Evolutionary conservation across 148 eudicot genomes (phyloP).

Genomic region (Persicaria tinctoria): DNA sequence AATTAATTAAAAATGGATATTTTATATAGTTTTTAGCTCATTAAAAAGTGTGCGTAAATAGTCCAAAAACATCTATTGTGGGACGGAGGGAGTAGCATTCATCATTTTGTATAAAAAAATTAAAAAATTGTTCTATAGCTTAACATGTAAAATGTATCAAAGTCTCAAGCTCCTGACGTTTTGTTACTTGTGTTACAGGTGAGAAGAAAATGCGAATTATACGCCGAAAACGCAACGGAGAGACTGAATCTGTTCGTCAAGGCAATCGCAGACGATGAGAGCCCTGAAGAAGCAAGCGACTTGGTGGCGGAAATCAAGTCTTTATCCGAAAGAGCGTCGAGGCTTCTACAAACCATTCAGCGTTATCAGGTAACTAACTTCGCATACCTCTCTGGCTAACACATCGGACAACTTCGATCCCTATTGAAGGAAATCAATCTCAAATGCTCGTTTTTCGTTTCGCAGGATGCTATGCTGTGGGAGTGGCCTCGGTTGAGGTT

Average conservation of each 20-base stretch:
- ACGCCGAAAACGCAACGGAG: constrained; percentile 39
- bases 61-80: no score
- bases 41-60: no score
- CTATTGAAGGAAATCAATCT: background rate
- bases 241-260: constrained; percentile 31
- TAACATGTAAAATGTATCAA: no score
- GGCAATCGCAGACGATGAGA: constrained; percentile 29
- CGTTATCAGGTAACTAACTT: constrained; percentile 30
- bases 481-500: constrained; percentile 25
- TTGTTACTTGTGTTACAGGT: constrained; percentile 21
- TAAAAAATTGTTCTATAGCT: no score
- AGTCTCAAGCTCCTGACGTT: background rate
- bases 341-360: constrained; percentile 31
- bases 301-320: constrained; percentile 29
- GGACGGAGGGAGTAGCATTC: no score
- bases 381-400: background rate
- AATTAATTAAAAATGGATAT: no score
- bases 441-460: background rate
- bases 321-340: constrained; percentile 34
- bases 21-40: no score
- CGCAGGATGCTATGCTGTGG: constrained; percentile 42
- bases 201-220: constrained; percentile 21
- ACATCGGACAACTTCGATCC: background rate
- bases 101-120: no score
- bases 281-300: constrained; percentile 18